Base-by-base conservation (phyloP, 2,329 filamentous ascomycete genomes). In the Orbilia ellipsospora region DNA sequence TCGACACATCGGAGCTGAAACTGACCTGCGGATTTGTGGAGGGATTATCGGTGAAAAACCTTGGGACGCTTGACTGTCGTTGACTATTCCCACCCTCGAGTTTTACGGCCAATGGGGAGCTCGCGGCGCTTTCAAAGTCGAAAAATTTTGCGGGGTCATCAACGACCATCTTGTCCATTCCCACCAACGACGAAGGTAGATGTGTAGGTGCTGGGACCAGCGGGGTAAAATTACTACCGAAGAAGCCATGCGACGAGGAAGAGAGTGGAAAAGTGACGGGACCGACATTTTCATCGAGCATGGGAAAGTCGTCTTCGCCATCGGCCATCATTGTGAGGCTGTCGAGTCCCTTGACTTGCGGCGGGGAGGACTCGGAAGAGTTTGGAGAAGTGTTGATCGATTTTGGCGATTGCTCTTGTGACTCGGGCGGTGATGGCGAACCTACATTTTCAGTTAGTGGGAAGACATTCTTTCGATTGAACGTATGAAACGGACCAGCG, bases 121-220 rank as follows among this genome's bases (percentile, higher is more conserved):
- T 78, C 7, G 77, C 77, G 18, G 77, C 77, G 44, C 77, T 78
- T 20, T 73, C 74, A 31, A 78, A 78, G 44, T 78, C 77, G 60
- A 78, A 78, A 50, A 73, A 78, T 56, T 77, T 67, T 2, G 59
- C 63, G 7, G 73, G 61, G 15, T 76, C 73, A 36, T 70, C 73
- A 31, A 70, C 65, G n/a, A 48, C 45, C 65, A 76, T 69, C 36
- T 65, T 76, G 31, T 76, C 73, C 23, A 67, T 42, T 10, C 65
- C 65, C 4, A 26, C 18, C 12, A 69, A 15, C n/a, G 66, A 65
- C 6, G 60, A 48, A 28, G 60, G 23, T 8, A 74, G 63, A 42
- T 74, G 70, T 40, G 70, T 42, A 28, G 70, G 63, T 4, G 70
- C 70, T 2, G 70, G 70, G 4, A 62, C 70, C 12, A 74, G 70